These are phyloP conservation scores for Podospora bellae-mahoneyi DNA, from an alignment of 495 filamentous ascomycete genomes.

Conservation along the genomic window DNA sequence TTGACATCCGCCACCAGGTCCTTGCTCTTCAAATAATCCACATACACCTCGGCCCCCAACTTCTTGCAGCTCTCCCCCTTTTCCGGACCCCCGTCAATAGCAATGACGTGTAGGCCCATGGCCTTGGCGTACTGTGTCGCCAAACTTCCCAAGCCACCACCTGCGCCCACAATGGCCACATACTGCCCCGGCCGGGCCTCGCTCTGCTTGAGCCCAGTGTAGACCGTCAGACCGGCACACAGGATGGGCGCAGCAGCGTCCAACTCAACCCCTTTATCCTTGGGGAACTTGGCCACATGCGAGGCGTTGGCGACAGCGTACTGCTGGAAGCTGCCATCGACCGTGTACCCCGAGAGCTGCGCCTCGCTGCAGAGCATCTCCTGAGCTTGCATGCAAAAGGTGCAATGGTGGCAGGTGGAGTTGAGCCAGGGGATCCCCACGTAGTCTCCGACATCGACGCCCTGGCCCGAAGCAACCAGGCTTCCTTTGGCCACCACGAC, in stretches of 20 bases:
- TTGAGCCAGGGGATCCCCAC: slow-evolving; percentile 90
- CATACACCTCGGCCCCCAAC: slow-evolving; percentile 65
- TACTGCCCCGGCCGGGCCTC: slow-evolving; percentile 65
- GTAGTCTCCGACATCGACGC: slow-evolving; percentile 71
- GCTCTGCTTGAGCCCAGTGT: slow-evolving; percentile 81
- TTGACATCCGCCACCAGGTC: slow-evolving; percentile 79
- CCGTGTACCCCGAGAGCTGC: slow-evolving; percentile 77
- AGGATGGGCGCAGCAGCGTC: slow-evolving; percentile 75
- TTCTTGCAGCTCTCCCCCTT: slow-evolving; percentile 65
- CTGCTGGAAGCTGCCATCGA: slow-evolving; percentile 88
- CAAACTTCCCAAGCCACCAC: slow-evolving; percentile 73
- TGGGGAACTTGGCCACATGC: slow-evolving; percentile 71
- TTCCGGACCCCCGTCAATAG: slow-evolving; percentile 74
- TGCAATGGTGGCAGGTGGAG: slow-evolving; percentile 69
- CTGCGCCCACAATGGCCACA: slow-evolving; percentile 79
- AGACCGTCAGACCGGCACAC: slow-evolving; percentile 85
- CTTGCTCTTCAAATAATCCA: slow-evolving; percentile 71
- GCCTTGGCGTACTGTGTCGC: slow-evolving; percentile 81
- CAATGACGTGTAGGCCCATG: slow-evolving; percentile 77
- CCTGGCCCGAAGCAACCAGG: slow-evolving; percentile 50
- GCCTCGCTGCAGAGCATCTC: slow-evolving; percentile 70
- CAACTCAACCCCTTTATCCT: slow-evolving; percentile 56
- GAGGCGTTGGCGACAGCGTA: slow-evolving; percentile 79
- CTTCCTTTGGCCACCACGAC: slow-evolving; percentile 73
- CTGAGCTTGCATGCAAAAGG: slow-evolving; percentile 65